Base-by-base conservation (phyloP, 1,139 yeast genomes). In the Hyphopichia pseudoburtonii region DNA sequence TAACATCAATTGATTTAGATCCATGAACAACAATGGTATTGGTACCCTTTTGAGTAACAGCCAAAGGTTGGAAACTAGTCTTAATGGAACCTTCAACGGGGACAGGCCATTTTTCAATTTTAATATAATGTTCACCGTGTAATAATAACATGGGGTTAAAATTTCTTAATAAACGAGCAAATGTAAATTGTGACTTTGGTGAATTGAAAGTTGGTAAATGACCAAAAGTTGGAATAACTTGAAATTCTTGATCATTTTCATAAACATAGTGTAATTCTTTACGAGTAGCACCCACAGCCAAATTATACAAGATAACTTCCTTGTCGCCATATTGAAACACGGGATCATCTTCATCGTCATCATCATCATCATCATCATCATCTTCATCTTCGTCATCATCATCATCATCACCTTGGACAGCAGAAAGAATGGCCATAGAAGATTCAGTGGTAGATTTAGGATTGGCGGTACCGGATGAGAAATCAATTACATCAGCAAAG, bases 71-170 rank as follows among this genome's bases (percentile, higher is more conserved):
- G 44, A 78, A 75, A 30, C 74, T 70, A 14, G 95, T 86, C 45
- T 65, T 74, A 36, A 89, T 60, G 2, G 66, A 61, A 10, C 81
- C 92, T 41, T 76, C 80, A 4, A 86, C 78, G 47, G 96, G 95
- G 41, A 92, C 72, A 46, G 95, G 95, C 73, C 77, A 82, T 61
- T 84, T 80, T 50, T 76, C 76, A 47, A 92, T 66, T 64, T 82
- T 90, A 51, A 90, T 72, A 63, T 86, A 92, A 62, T 92, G 97
- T 66, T 92, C 98, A 45, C 98, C 98, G 60, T 92, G 97, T 53
- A 92, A 74, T 57, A 92, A 75, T 66, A 83, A 74, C 81, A 85
- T 79, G 49, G 95, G 96, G 67, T 87, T 87, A 73, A 87, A 90
- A 66, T 87, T 82, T 47, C 82, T 85, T 53, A 87, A 81, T 39